Evolutionary conservation across 768 basidiomycete species (phyloP).

Genomic region (Rhizopogon vesiculosus): DNA sequence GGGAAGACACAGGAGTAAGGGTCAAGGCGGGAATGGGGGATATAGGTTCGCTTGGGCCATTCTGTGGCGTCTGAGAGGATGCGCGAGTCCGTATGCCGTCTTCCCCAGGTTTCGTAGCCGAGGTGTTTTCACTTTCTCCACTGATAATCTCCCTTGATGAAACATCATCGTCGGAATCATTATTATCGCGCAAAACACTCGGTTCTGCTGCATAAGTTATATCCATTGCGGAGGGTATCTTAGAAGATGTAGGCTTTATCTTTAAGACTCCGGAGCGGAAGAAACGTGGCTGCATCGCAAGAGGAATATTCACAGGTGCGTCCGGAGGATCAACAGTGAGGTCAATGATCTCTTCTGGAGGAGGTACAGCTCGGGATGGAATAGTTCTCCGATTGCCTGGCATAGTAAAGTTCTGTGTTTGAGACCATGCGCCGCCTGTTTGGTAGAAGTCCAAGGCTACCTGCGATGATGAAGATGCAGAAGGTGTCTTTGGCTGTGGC

Average conservation of each 20-base stretch:
- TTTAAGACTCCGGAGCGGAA: slow-evolving; percentile 23
- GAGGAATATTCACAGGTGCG: neutral
- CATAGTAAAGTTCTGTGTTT: neutral
- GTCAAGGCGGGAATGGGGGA: neutral
- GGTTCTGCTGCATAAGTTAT: neutral
- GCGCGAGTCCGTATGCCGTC: neutral
- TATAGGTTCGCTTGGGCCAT: neutral
- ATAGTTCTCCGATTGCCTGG: neutral
- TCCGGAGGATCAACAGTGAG: slow-evolving; percentile 2
- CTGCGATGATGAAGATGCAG: neutral
- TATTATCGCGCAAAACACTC: neutral
- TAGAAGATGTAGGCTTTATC: slow-evolving; percentile 7
- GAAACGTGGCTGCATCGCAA: slow-evolving; percentile 11
- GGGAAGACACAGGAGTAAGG: neutral
- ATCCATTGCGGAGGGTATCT: neutral
- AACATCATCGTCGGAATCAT: neutral
- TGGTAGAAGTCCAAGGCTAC: neutral
- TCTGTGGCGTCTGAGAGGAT: neutral
- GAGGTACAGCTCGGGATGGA: neutral
- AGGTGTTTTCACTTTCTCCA: neutral
- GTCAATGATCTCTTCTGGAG: slow-evolving; percentile 5
- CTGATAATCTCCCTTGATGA: neutral
- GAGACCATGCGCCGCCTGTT: neutral
- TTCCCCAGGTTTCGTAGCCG: neutral
- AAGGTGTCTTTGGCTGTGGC: neutral